Conservation (phyloP, 2,329 filamentous ascomycete genomes). For the Claviceps paspali region DNA sequence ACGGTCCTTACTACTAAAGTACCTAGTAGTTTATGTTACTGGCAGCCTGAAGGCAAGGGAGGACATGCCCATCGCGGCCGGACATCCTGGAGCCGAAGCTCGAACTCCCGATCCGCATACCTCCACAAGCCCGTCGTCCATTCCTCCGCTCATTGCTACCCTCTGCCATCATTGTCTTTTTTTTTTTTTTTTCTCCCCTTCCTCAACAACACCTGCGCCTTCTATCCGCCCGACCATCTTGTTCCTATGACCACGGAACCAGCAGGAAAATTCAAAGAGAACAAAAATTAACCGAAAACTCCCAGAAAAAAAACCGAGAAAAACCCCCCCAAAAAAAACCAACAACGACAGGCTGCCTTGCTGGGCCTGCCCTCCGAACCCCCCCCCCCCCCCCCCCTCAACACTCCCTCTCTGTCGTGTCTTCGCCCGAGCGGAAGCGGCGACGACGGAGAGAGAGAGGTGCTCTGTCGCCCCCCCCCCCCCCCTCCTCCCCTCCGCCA, state of each 20-base stretch:
- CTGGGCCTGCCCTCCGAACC: constrained; percentile 9
- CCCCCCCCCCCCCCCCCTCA: constrained; percentile 10
- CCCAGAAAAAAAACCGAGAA: not conserved
- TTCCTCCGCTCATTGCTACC: not conserved
- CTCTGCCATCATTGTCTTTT: not conserved
- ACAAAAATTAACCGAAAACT: too few species aligned
- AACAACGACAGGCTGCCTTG: constrained; percentile 3
- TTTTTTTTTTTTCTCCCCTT: not conserved
- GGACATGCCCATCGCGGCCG: too few species aligned
- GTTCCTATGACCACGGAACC: too few species aligned
- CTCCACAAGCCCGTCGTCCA: not conserved
- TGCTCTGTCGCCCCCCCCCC: constrained; percentile 16
- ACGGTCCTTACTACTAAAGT: too few species aligned
- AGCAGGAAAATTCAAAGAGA: too few species aligned
- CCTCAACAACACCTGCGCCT: not conserved
- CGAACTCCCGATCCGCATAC: not conserved
- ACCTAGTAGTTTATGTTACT: too few species aligned
- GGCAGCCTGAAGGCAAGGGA: too few species aligned
- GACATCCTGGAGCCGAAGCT: too few species aligned
- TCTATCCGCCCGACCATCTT: too few species aligned
- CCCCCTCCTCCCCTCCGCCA: too few species aligned
- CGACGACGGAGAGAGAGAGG: constrained; percentile 21
- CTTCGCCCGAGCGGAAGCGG: constrained; percentile 18
- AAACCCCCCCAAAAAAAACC: not conserved
- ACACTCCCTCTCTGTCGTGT: constrained; percentile 17